These are phyloP conservation scores for Avena eriantha DNA, from an alignment of 176 grass and related monocot species.

Conservation along the genomic window DNA sequence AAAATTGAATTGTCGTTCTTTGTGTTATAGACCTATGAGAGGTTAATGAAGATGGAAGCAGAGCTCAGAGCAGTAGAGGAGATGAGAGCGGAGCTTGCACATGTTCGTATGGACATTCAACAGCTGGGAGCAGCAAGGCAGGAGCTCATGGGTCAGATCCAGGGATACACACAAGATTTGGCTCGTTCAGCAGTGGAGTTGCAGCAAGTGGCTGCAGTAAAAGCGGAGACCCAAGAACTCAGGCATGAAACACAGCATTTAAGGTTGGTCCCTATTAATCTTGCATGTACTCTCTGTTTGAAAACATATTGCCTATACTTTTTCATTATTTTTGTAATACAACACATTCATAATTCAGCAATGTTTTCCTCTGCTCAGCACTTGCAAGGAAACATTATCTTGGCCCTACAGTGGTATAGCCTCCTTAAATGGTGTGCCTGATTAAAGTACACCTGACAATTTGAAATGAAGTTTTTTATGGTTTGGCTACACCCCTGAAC, in stretches of 20 bases:
- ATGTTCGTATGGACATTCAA: slow-evolving; percentile 67
- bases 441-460: neutral
- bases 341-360: neutral
- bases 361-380: neutral
- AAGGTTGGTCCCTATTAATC: slow-evolving; percentile 54
- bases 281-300: neutral
- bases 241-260: slow-evolving; percentile 73
- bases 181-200: slow-evolving; percentile 61
- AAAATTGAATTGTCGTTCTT: slow-evolving; percentile 34
- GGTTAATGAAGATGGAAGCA: slow-evolving; percentile 69
- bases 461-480: slow-evolving; percentile 19
- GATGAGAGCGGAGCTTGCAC: slow-evolving; percentile 63
- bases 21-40: slow-evolving; percentile 60
- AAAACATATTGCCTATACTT: slow-evolving; percentile 4
- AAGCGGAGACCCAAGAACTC: slow-evolving; percentile 74
- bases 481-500: neutral
- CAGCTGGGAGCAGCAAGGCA: slow-evolving; percentile 64
- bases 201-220: slow-evolving; percentile 68
- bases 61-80: slow-evolving; percentile 56
- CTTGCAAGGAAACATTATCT: slow-evolving; percentile 15
- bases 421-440: slow-evolving; percentile 2
- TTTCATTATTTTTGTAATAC: slow-evolving; percentile 9
- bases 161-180: slow-evolving; percentile 73
- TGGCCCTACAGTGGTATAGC: neutral
- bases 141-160: slow-evolving; percentile 67